A percentile compares a stretch with the other conserved stretches of the same genome.
Evolutionary conservation across 306 rosid genomes (phyloP).

Genomic region (Trifolium dubium): DNA sequence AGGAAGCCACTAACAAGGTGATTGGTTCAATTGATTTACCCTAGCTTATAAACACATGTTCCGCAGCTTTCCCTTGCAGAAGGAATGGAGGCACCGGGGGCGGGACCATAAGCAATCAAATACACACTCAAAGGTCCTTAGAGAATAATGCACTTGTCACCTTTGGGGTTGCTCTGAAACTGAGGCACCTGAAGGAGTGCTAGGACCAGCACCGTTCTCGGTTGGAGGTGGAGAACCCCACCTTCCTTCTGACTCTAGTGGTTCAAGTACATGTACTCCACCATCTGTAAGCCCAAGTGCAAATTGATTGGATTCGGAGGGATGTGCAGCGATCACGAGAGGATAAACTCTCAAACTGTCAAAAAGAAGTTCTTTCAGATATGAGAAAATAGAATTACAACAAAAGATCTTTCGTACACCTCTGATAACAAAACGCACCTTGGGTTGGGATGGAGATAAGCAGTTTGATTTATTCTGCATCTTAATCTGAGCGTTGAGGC

Average conservation of each 20-base stretch:
- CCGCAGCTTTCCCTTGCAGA: conserved; percentile 67
- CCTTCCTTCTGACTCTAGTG: conserved; percentile 88
- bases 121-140: conserved; percentile 48
- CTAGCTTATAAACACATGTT: conserved; percentile 60
- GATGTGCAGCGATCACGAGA: conserved; percentile 94
- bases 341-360: conserved; percentile 81
- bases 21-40: conserved; percentile 54
- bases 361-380: conserved; percentile 21
- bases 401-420: conserved; percentile 27
- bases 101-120: conserved; percentile 52
- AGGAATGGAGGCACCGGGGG: conserved; percentile 51
- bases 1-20: conserved; percentile 57
- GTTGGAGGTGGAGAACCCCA: conserved; percentile 94
- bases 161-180: conserved; percentile 85
- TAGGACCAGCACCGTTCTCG: conserved; percentile 94
- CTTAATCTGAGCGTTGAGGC: conserved; percentile 80
- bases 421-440: conserved; percentile 56
- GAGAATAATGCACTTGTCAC: conserved; percentile 46
- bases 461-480: conserved; percentile 80
- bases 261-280: conserved; percentile 90
- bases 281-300: conserved; percentile 95
- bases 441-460: conserved; percentile 85
- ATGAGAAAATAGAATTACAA: conserved; percentile 13
- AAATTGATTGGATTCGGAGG: conserved; percentile 90
- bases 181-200: conserved; percentile 64